Base-by-base conservation (phyloP, 2,329 filamentous ascomycete species). In the Colletotrichum siamense region DNA sequence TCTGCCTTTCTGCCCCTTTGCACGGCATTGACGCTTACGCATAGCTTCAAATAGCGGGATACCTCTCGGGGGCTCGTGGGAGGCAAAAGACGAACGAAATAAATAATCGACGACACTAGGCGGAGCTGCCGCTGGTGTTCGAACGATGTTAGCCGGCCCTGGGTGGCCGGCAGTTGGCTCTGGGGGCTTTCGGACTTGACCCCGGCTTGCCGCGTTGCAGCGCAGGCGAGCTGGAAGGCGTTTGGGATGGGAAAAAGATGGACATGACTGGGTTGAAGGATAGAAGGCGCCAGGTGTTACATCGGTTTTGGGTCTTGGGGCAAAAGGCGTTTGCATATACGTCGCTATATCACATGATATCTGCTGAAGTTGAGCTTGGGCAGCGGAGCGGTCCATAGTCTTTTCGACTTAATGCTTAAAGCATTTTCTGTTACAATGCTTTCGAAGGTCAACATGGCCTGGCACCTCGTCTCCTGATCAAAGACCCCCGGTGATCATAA, bases 11-110 rank as follows among this genome's bases (percentile, higher is more conserved):
- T 73, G 65, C 49, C 59, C 59, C 70, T 52, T 36, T 26, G 61
- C 34, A 74, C 36, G 74, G 32, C 70, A 59, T 74, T 65, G 65
- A 69, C 59, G 64, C 70, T 76, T 74, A 74, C 74, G 70, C 64
- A 69, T 44, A 76, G 70, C 74, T 74, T 73, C 44, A 65, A 49
- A 34, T 59, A 76, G 64, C 64, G 59, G 49, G 44, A 61, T 28
- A 69, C 26, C 34, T 32, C 26, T 61, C 15, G 49, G 59, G 59
- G 44, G 70, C 64, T 39, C 59, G 22, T 73, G 26, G 61, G 63
- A 63, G 44, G 36, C 70, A 63, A 24, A 12, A 13, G 28, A 32
- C 24, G 26, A 24, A 49, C 32, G 55, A 64, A 69, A 44, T 4
- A 9, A 16, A 64, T 55, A 10, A 18, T 34, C 62, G 34, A 18